Base-by-base conservation (phyloP, 2,329 filamentous ascomycete species). In the Coniochaeta sp. region DNA sequence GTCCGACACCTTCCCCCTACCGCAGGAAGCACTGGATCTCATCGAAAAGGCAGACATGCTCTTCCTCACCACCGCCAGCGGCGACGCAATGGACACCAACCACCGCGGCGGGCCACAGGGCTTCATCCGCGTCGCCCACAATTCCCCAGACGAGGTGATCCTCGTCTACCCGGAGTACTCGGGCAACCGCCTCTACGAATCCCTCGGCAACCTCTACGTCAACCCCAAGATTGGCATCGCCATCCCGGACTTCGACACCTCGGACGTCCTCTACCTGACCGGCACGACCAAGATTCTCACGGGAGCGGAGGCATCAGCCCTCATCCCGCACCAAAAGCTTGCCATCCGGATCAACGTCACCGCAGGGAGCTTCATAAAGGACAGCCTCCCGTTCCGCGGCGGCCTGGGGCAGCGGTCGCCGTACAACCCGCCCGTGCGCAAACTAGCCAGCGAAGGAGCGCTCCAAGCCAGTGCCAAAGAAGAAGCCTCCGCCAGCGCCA, bases 121-220 rank as follows among this genome's bases (percentile, higher is more conserved):
- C 0, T 92, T 95, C 61, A 71, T 92, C 18, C 78, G 89, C 24
- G 72, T 91, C 9, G 64, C 84, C 1, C 78, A 76, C 20, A 84
- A 87, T 52, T 28, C 24, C 6, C 3, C 8, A n/a, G 66, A 59
- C 4, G 62, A 65, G 0, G 58, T 73, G 1, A 73, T 80, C 2
- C 66, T 95, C 13, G 74, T 86, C 2, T 95, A 89, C 66, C 90
- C 90, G 0, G 90, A 95, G 63, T 95, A 87, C 64, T 91, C 86
- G 1, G 90, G 90, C 8, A 95, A 95, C 65, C 75, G 88, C 13
- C 71, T 94, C 0, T 95, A 95, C 60, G 89, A 95, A 65, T 89
- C 86, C 0, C 76, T 95, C 0, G 90, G 90, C 1, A 95, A 95
- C 62, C 71, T 95, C 14, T 72, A 78, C 35, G 67, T 77, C 6